Percentiles rank a stretch among this genome's conserved stretches.
These are phyloP conservation scores for Thalassia testudinum DNA, from an alignment of 116 monocot species.

Conservation along the genomic window DNA sequence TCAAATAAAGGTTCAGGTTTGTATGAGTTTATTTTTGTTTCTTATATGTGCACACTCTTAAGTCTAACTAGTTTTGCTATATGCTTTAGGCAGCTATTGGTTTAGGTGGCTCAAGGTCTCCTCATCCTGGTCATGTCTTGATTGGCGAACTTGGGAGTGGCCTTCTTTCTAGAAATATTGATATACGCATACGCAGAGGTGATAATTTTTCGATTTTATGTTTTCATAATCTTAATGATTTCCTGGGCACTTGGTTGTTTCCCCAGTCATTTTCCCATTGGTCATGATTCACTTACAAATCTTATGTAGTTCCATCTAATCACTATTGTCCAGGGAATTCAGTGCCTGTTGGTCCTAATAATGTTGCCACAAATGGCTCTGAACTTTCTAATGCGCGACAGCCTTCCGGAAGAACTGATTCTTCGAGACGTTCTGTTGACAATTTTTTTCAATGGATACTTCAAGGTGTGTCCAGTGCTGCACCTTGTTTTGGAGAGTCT, in stretches of 20 bases:
- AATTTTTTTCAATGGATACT: slow-evolving; percentile 22
- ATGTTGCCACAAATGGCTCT: slow-evolving; percentile 7
- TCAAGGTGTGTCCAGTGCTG: slow-evolving; percentile 12
- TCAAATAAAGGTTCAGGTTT: slow-evolving; percentile 96
- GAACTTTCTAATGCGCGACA: slow-evolving; percentile 17
- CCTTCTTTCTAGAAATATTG: slow-evolving; percentile 60
- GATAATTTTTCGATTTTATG: neutral
- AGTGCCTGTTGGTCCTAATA: slow-evolving; percentile 10
- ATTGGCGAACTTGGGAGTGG: slow-evolving; percentile 28
- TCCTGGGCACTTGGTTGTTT: too few relatives aligned
- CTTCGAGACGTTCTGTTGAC: slow-evolving; percentile 15
- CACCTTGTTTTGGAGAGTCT: slow-evolving; percentile 36
- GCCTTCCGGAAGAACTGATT: slow-evolving; percentile 23
- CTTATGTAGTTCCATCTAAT: too few relatives aligned
- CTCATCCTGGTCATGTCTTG: slow-evolving; percentile 19
- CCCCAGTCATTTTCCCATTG: too few relatives aligned
- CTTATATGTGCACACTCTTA: too few relatives aligned
- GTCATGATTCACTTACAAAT: too few relatives aligned
- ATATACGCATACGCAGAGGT: slow-evolving; percentile 81
- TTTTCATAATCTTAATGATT: too few relatives aligned
- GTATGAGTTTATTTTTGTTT: too few relatives aligned
- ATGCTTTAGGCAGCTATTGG: too few relatives aligned
- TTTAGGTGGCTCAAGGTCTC: slow-evolving; percentile 2
- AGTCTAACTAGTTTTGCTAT: too few relatives aligned
- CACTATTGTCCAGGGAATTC: neutral